Conservation (phyloP, 768 basidiomycete species). For the Trametes cinnabarina region DNA sequence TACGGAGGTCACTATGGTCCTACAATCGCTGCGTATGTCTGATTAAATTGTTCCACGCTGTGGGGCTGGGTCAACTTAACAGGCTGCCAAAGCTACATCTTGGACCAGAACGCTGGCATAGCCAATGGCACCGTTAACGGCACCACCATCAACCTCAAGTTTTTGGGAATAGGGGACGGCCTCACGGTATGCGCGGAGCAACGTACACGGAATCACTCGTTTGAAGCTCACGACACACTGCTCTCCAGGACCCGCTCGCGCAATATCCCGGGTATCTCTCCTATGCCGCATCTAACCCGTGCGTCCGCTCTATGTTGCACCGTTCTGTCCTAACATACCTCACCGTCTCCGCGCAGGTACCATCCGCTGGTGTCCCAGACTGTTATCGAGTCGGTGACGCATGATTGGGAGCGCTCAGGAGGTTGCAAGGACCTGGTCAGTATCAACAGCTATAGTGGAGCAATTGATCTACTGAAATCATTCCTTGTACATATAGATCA, state of each 20-base stretch:
- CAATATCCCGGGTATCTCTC: slow-evolving; percentile 60
- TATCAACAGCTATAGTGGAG: not conserved
- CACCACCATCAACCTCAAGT: slow-evolving; percentile 52
- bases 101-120: slow-evolving; percentile 58
- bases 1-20: slow-evolving; percentile 44
- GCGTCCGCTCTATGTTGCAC: not conserved
- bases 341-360: slow-evolving; percentile 33
- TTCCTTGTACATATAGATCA: slow-evolving; percentile 40
- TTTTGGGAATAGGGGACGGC: slow-evolving; percentile 60
- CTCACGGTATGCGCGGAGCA: slow-evolving; percentile 44
- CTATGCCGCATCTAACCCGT: slow-evolving; percentile 53
- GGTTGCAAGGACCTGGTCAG: slow-evolving; percentile 53
- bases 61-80: not conserved
- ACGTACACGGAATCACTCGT: not conserved
- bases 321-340: not conserved
- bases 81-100: slow-evolving; percentile 40
- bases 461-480: not conserved
- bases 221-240: not conserved
- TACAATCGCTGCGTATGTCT: slow-evolving; percentile 32
- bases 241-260: slow-evolving; percentile 34
- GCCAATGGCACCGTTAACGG: slow-evolving; percentile 44
- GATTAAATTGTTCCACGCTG: not conserved
- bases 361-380: slow-evolving; percentile 48
- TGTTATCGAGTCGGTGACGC: slow-evolving; percentile 41
- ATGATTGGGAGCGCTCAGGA: slow-evolving; percentile 38